Evolutionary conservation across 2,329 filamentous ascomycete genomes (phyloP).

Genomic region (Dichotomopilus funicola): DNA sequence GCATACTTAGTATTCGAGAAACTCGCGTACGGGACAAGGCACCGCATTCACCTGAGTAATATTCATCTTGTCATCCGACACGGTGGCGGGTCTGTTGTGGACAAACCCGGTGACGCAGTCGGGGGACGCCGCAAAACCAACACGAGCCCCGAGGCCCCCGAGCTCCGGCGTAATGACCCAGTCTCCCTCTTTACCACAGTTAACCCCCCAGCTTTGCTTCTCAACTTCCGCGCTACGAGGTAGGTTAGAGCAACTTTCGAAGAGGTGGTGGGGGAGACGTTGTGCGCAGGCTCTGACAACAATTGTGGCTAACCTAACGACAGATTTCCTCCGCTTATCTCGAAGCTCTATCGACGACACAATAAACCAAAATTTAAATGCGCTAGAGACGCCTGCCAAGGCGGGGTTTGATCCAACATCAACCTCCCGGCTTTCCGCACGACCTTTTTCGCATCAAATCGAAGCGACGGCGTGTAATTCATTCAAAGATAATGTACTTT

Average conservation of each 20-base stretch:
- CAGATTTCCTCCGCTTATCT: slow-evolving; percentile 87
- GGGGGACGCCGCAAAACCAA: slow-evolving; percentile 30
- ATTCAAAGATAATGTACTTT: slow-evolving; percentile 74
- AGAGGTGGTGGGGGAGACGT: slow-evolving; percentile 16
- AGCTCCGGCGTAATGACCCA: slow-evolving; percentile 40
- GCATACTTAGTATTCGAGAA: too few species aligned
- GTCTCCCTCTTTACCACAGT: slow-evolving; percentile 40
- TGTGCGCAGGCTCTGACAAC: neutral
- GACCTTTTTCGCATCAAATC: slow-evolving; percentile 47
- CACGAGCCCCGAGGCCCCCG: slow-evolving; percentile 22
- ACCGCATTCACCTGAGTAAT: neutral
- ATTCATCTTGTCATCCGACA: slow-evolving; percentile 25
- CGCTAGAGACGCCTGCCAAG: slow-evolving; percentile 67
- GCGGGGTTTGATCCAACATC: slow-evolving; percentile 72
- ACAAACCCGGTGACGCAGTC: slow-evolving; percentile 35
- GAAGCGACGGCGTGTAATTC: slow-evolving; percentile 55
- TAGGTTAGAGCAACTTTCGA: slow-evolving; percentile 27
- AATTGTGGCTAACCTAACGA: slow-evolving; percentile 13
- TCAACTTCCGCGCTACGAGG: slow-evolving; percentile 62
- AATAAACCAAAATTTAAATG: slow-evolving; percentile 89
- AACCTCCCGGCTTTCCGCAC: slow-evolving; percentile 56
- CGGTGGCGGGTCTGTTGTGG: slow-evolving; percentile 46
- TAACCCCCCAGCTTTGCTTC: slow-evolving; percentile 75
- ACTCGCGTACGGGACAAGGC: neutral
- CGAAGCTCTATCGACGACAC: slow-evolving; percentile 83